Evolutionary conservation across 352 stramenopile genomes (phyloP), one percentile per base, ranked within the genome.

Genomic region (Globisporangium recalcitrans): DNA sequence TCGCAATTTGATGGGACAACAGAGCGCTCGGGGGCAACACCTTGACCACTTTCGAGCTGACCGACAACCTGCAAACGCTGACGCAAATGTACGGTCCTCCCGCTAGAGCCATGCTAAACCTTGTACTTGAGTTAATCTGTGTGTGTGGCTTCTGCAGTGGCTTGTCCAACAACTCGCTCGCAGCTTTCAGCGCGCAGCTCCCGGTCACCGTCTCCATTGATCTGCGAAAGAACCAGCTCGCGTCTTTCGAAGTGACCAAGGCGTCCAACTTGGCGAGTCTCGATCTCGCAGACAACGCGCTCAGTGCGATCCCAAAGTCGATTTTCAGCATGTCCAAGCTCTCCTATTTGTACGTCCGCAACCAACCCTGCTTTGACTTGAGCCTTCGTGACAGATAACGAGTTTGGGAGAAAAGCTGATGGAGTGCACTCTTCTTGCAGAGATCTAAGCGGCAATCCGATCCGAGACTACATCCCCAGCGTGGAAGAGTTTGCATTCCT

Each of bases 51-150:
- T 52, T 49, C 27, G 24, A 32, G 10, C 26, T 51, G 16, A 52
- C 55, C 21, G 55, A 61, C 19, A 61, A 61, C 55, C 40, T 61
- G 22, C 55, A 61, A 19, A 36, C 55, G 42, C 55, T 61, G 36
- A 16, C 27, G 24, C 10, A 61, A 13, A 51, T 61, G 55, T 61
- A 27, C 38, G 55, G 27, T 4, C n/a, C n/a, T n/a, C n/a, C n/a
- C n/a, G n/a, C n/a, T n/a, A n/a, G n/a, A n/a, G n/a, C n/a, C n/a
- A n/a, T n/a, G n/a, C n/a, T n/a, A n/a, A n/a, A n/a, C n/a, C n/a
- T n/a, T n/a, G n/a, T n/a, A n/a, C n/a, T n/a, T n/a, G n/a, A n/a
- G n/a, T n/a, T n/a, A n/a, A n/a, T n/a, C 29, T 44, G 5, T 58
- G 11, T 27, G 21, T 44, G 11, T 51, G 19, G 34, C 54, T 19